phyloP scores from a whole-genome alignment of 2,329 filamentous ascomycete genomes.

The Lecanoromycetidae sp. region DNA sequence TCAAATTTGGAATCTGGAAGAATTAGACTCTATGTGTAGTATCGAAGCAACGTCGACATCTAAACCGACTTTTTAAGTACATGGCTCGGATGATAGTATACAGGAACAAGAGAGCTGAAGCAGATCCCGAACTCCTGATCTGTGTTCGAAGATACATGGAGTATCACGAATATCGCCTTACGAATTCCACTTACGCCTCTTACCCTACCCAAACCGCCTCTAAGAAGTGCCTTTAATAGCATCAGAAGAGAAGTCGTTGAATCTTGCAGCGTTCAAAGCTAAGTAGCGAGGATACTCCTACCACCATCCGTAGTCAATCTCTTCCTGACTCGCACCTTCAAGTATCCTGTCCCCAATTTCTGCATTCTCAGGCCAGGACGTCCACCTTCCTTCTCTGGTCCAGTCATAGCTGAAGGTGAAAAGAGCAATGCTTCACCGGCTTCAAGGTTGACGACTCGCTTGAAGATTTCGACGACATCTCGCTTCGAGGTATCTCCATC shows the following conservation, averaged over 20 bases:
- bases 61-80: too few relatives aligned
- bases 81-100: too few relatives aligned
- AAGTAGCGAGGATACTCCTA: slow-evolving; percentile 26
- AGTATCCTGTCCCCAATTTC: slow-evolving; percentile 24
- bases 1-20: neutral
- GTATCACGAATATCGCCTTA: too few relatives aligned
- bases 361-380: slow-evolving; percentile 3
- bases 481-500: slow-evolving; percentile 18
- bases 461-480: slow-evolving; percentile 27
- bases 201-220: too few relatives aligned
- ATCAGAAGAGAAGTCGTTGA: neutral
- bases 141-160: too few relatives aligned
- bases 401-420: slow-evolving; percentile 34
- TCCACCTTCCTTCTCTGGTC: slow-evolving; percentile 13
- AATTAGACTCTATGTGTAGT: neutral
- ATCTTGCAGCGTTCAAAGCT: neutral
- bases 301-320: slow-evolving; percentile 36
- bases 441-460: slow-evolving; percentile 35
- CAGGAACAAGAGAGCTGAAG: too few relatives aligned
- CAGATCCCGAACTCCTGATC: too few relatives aligned
- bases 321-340: slow-evolving; percentile 30
- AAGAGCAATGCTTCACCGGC: slow-evolving; percentile 41
- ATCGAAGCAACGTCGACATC: too few relatives aligned
- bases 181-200: too few relatives aligned
- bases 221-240: too few relatives aligned